Conservation (phyloP, 495 filamentous ascomycete species). For the Xylaria sp. region DNA sequence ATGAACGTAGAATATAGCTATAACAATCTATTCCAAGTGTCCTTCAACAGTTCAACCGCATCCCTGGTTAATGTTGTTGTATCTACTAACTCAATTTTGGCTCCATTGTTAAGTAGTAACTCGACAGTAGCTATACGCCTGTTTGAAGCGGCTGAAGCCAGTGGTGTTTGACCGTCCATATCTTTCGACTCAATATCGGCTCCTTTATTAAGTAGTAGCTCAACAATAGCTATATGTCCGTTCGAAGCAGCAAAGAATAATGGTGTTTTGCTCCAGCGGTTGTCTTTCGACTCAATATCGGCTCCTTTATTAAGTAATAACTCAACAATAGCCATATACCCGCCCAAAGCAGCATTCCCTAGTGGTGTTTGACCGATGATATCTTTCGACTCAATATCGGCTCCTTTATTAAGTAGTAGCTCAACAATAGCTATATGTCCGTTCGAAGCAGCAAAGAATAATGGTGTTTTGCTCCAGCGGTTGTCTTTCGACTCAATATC, state of each 20-base stretch:
- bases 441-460: background rate
- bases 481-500: too few species aligned
- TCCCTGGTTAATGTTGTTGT: too few species aligned
- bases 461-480: background rate
- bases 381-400: background rate
- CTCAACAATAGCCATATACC: background rate
- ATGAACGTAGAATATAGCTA: too few species aligned
- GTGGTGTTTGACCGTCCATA: background rate
- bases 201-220: background rate
- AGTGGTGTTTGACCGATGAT: background rate
- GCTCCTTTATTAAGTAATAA: background rate
- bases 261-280: background rate
- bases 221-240: background rate
- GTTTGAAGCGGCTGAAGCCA: background rate
- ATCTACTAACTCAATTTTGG: background rate
- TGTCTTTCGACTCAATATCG: too few species aligned
- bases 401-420: background rate
- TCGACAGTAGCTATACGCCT: background rate
- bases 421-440: background rate
- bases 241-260: background rate
- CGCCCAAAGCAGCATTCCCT: background rate
- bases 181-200: background rate
- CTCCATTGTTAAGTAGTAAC: background rate
- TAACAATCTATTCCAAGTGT: too few species aligned
- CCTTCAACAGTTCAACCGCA: too few species aligned